Base-by-base conservation (phyloP, 805 yeast genomes). In the Crinitomyces ghanaensis region DNA sequence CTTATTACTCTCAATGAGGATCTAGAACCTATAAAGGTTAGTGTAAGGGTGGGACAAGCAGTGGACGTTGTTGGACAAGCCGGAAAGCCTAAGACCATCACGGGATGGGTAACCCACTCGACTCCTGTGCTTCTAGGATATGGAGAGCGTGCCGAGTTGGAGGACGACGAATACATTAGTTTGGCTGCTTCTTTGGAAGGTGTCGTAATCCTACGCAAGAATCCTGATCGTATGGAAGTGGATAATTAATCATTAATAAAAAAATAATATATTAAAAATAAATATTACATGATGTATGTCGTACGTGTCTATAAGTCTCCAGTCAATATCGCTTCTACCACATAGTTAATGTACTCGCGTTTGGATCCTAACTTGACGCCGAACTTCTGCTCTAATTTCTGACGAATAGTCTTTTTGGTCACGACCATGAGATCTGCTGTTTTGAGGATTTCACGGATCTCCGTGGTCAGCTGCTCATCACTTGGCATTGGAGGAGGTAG, bases 21-120 rank as follows among this genome's bases (percentile, higher is more conserved):
- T 19, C 71, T 88, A 56, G 74, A 85, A 46, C 95, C 95, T 23
- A 62, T 91, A 41, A 88, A 88, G 65, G 97, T 91, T 6, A 88
- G 84, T 45, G 98, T 91, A 6, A 73, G 99, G 53, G 97, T 91
- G 19, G 99, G 99, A 42, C 96, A 88, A 62, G 97, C 98, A 5
- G 97, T 91, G 19, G 98, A 91, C 55, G 84, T 86, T 25, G 97
- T 91, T 41, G 99, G 98, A 21, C 97, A 88, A 58, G 99, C 97
- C 0, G 99, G 99, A 63, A 84, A 83, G 48, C 99, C 98, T 31
- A 91, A 91, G 66, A 86, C 96, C 8, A 91, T 91, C 30, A 91
- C 99, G 3, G 99, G 99, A 23, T 91, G 98, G 98, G 97, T 91
- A 14, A 91, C 99, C 1, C 98, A 91, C 52, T 81, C 91, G 4